Conservation (phyloP, 768 basidiomycete species). For the Tricholoma matsutake region DNA sequence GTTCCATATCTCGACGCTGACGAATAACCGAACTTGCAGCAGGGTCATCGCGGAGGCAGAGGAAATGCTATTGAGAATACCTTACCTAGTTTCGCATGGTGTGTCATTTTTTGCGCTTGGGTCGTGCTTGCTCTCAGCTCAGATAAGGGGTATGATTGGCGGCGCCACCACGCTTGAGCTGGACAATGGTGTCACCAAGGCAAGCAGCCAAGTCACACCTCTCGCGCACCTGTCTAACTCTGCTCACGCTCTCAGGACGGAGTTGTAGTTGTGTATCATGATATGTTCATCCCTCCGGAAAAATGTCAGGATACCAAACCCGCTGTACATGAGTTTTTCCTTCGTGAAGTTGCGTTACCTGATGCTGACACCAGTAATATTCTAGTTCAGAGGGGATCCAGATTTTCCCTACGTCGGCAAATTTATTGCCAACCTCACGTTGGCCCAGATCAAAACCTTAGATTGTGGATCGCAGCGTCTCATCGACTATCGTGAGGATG, state of each 20-base stretch:
- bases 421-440: constrained; percentile 69
- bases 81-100: constrained; percentile 77
- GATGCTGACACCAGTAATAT: neutral
- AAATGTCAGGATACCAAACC: constrained; percentile 74
- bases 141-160: constrained; percentile 64
- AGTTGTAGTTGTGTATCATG: constrained; percentile 78
- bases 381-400: constrained; percentile 54
- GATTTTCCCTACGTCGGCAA: constrained; percentile 76
- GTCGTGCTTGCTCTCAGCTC: constrained; percentile 5
- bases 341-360: neutral
- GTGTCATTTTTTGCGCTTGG: constrained; percentile 14
- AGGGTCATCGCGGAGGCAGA: constrained; percentile 78
- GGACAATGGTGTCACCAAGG: constrained; percentile 76
- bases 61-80: constrained; percentile 74
- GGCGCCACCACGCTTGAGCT: constrained; percentile 76
- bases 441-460: constrained; percentile 75
- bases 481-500: constrained; percentile 50
- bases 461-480: constrained; percentile 76
- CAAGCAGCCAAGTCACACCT: constrained; percentile 17
- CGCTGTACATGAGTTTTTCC: constrained; percentile 38
- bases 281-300: constrained; percentile 55
- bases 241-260: constrained; percentile 53
- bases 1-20: neutral
- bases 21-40: neutral
- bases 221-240: neutral